Base-by-base conservation (phyloP, 2,329 filamentous ascomycete species). In the Monascus ruber region DNA sequence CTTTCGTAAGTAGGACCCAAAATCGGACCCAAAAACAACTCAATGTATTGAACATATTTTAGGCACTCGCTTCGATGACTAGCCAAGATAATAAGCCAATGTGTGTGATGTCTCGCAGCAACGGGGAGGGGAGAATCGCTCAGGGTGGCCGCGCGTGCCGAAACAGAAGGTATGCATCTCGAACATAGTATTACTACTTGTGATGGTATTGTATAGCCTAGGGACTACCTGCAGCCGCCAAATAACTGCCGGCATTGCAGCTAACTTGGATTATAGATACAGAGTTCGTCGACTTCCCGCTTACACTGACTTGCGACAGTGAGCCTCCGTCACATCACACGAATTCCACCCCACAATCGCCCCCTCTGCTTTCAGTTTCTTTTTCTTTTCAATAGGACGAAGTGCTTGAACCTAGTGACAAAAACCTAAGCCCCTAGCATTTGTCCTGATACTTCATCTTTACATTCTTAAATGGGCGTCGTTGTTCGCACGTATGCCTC, bases 31-130 rank as follows among this genome's bases (percentile, higher is more conserved):
- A 6, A 26, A 17, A 24, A 17, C 17, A 31, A 26, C 5, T 31
- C 5, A 26, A 27, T 7, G 10, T 4, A 28, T 37, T 29, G 7
- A 24, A 27, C 28, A 17, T 37, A 33, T 26, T 32, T 11, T 40
- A 72, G 68, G 87, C 88, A 5, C 66, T 98, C 38, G 86, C 87
- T 1, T 93, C 86, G 3, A 93, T 96, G 85, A 77, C 82, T 31
- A 83, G 81, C 1, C 74, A 77, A 25, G 88, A 96, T 48, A 70
- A 68, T 35, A 76, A 76, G 39, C 85, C 91, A 1, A 68, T 77
- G 28, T 91, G 83, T 49, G 83, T 89, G 42, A 95, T 98, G 87
- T 94, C 87, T 44, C 81, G 91, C 37, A 80, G 71, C 50, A 69
- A 58, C 34, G 69, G 70, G 33, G 65, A 65, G 41, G 72, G 72